Evolutionary conservation across 306 rosid genomes (phyloP).

Genomic region (Prunus campanulata): DNA sequence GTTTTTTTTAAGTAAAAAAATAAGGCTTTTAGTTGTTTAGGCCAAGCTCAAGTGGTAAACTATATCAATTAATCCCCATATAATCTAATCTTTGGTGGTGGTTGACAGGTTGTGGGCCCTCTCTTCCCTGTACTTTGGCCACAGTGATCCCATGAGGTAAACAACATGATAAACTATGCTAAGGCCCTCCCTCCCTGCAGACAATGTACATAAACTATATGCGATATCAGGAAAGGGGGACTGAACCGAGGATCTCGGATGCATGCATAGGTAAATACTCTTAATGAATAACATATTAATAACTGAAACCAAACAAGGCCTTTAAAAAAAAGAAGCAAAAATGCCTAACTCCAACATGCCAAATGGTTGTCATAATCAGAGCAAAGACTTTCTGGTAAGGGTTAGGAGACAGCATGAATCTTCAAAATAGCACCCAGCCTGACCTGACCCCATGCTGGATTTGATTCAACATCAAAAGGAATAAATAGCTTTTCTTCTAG

Average conservation of each 20-base stretch:
- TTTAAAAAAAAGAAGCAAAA: slow-evolving; percentile 4
- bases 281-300: not conserved
- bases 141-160: slow-evolving; percentile 27
- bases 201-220: not conserved
- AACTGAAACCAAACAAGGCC: slow-evolving; percentile 27
- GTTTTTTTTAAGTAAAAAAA: not conserved
- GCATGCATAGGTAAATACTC: no score
- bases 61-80: slow-evolving; percentile 17
- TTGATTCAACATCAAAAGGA: slow-evolving; percentile 39
- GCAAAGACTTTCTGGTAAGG: slow-evolving; percentile 48
- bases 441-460: slow-evolving; percentile 52
- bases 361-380: slow-evolving; percentile 63
- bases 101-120: slow-evolving; percentile 41
- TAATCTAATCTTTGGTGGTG: slow-evolving; percentile 9
- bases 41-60: slow-evolving; percentile 44
- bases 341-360: slow-evolving; percentile 24
- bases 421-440: slow-evolving; percentile 42
- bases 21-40: slow-evolving; percentile 30
- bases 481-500: slow-evolving; percentile 13
- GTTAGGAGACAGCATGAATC: slow-evolving; percentile 81
- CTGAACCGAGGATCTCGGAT: no score
- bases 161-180: slow-evolving; percentile 35
- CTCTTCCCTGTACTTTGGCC: slow-evolving; percentile 39
- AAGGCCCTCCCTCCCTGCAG: not conserved
- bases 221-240: not conserved